Percentiles rank a stretch among this genome's conserved stretches.
Conservation (phyloP, 2,329 filamentous ascomycete genomes). For the Aspergillus sp. region DNA sequence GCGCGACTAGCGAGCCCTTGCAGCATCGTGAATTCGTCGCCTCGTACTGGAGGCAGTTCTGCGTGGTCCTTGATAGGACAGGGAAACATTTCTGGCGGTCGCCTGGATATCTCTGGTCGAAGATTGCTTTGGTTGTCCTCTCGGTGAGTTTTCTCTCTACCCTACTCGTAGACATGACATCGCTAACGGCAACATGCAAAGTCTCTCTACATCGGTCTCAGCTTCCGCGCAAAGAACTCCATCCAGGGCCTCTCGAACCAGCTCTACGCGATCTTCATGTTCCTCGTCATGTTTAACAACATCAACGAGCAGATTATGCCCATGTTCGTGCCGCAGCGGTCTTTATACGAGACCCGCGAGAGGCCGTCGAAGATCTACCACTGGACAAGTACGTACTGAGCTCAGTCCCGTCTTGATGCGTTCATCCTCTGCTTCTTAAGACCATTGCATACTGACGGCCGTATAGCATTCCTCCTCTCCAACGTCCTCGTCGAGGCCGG, state of each 20-base stretch:
- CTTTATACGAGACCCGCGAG: slow-evolving; percentile 81
- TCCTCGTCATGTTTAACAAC: slow-evolving; percentile 50
- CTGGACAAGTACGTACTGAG: slow-evolving; percentile 53
- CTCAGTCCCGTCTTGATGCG: no score
- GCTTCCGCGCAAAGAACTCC: background rate
- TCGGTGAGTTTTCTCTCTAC: background rate
- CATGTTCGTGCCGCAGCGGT: slow-evolving; percentile 77
- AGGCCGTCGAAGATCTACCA: slow-evolving; percentile 80
- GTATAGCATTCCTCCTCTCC: slow-evolving; percentile 77
- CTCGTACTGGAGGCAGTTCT: background rate
- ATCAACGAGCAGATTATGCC: slow-evolving; percentile 61
- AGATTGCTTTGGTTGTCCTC: slow-evolving; percentile 68
- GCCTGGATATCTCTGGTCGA: slow-evolving; percentile 85
- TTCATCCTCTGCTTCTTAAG: background rate
- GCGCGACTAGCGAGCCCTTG: background rate
- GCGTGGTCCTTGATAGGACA: background rate
- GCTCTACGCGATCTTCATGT: slow-evolving; percentile 59
- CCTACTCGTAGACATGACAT: background rate
- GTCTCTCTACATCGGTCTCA: background rate
- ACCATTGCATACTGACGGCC: background rate
- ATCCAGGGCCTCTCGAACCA: slow-evolving; percentile 78
- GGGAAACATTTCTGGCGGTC: background rate
- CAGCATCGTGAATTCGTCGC: background rate
- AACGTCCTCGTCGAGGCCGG: slow-evolving; percentile 83
- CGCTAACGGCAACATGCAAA: background rate